phyloP scores from a whole-genome alignment of 2,329 filamentous ascomycete genomes.

The Neonectria ditissima region DNA sequence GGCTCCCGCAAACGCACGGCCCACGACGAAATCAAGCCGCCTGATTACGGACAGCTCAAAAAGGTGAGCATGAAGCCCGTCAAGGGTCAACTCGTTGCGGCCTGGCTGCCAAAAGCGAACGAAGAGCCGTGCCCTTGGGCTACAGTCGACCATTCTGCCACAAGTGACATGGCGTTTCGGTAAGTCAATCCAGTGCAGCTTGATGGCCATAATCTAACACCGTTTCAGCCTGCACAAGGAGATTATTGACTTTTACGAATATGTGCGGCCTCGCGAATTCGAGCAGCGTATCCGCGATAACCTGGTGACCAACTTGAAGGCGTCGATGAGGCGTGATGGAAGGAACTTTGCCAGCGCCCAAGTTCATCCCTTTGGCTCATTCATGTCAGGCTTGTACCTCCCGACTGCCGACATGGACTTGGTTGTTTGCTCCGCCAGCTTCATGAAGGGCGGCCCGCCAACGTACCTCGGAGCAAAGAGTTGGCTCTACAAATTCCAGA shows the following conservation, averaged over 20 bases:
- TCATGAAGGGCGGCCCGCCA: conserved; percentile 63
- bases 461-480: conserved; percentile 63
- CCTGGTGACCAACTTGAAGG: conserved; percentile 76
- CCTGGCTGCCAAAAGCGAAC: conserved; percentile 62
- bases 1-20: conserved; percentile 80
- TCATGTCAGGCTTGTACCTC: conserved; percentile 81
- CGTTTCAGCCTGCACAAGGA: conserved; percentile 82
- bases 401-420: conserved; percentile 92
- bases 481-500: conserved; percentile 72
- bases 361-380: conserved; percentile 89
- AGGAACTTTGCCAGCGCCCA: conserved; percentile 69
- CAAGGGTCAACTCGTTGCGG: conserved; percentile 62
- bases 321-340: conserved; percentile 63
- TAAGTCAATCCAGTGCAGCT: conserved; percentile 49
- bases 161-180: conserved; percentile 67
- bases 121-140: conserved; percentile 73
- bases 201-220: background rate
- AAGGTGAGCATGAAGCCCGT: conserved; percentile 61
- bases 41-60: conserved; percentile 64
- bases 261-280: conserved; percentile 79
- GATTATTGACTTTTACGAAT: conserved; percentile 88
- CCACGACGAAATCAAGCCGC: conserved; percentile 74
- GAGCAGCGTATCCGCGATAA: conserved; percentile 81
- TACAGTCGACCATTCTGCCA: conserved; percentile 64
- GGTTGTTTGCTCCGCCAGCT: conserved; percentile 76